Conservation (phyloP, 1,284 basidiomycete species). For the Fomitopsis palustris region DNA sequence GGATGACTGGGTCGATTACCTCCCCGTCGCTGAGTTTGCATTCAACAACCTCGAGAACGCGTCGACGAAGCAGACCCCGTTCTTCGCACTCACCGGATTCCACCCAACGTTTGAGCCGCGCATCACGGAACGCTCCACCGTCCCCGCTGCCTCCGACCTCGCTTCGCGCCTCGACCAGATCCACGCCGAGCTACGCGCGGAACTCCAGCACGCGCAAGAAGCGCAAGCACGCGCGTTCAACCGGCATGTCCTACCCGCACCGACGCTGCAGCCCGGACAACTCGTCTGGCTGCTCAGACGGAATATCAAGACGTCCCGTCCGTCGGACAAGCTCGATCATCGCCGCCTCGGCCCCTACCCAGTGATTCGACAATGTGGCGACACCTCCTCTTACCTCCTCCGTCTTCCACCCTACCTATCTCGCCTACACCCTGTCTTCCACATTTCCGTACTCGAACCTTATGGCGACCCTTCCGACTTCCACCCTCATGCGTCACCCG, state of each 20-base stretch:
- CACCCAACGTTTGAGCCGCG: slow-evolving; percentile 12
- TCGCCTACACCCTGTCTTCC: no score
- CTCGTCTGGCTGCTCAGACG: slow-evolving; percentile 31
- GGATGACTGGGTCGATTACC: no score
- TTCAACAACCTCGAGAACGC: no score
- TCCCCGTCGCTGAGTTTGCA: no score
- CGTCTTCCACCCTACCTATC: no score
- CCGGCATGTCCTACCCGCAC: slow-evolving; percentile 17
- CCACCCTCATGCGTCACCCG: no score
- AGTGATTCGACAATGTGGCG: slow-evolving; percentile 14
- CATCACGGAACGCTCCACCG: no score
- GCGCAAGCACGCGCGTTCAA: slow-evolving; percentile 24
- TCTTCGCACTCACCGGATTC: no score
- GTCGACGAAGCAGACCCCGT: no score
- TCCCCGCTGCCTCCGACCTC: slow-evolving; percentile 21
- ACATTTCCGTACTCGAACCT: no score
- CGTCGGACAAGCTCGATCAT: slow-evolving; percentile 36
- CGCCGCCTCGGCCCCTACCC: slow-evolving; percentile 35
- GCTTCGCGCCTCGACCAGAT: slow-evolving; percentile 15
- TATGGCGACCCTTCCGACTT: no score
- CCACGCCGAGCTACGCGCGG: slow-evolving; percentile 24
- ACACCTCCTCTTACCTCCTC: no score
- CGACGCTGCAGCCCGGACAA: slow-evolving; percentile 30
- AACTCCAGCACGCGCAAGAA: slow-evolving; percentile 26
- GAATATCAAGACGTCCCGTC: slow-evolving; percentile 36